Evolutionary conservation across 306 rosid species (phyloP), one percentile per base, ranked within the genome.

Genomic region (Castanea sativa): DNA sequence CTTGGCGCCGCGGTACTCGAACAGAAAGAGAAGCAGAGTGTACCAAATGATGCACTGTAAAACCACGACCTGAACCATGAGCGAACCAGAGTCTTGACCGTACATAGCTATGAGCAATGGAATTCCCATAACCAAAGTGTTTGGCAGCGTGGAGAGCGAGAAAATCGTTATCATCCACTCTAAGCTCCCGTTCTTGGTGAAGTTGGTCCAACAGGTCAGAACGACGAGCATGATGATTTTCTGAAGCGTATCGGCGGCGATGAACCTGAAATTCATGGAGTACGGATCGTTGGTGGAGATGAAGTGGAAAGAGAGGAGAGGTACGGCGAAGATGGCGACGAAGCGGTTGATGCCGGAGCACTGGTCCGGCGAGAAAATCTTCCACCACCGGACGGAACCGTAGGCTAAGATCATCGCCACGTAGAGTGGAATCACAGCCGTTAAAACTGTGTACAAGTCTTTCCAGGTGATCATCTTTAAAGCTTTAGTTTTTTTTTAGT

Each of bases 301-400:
- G 82, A 96, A 96, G 32, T 96, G 99, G 84, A 96, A 96, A 7
- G 98, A 93, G 0, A 96, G 97, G 0, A 96, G 93, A 29, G 99
- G 99, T 1, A 96, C 99, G 0, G 99, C 99, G 60, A 96, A 96
- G 76, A 96, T 86, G 11, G 99, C 97, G 1, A 96, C 99, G 81
- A 96, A 96, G 0, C 99, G 93, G 88, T 96, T 96, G 81, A 96
- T 93, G 35, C 99, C 99, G 32, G 99, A 96, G 81, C 99, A 96
- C 75, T 96, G 99, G 90, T 96, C 99, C 49, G 96, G 96, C n/a
- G 99, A 89, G 94, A 96, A 93, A 49, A 96, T 96, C 91, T 91
- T 96, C 99, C 99, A 96, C 99, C 99, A 96, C 33, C 98, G 89
- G 10, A 96, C 98, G 4, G 99, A 93, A 1, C 98, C 98, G 85